Percentiles rank a stretch among this genome's conserved stretches.
Evolutionary conservation across 2,329 filamentous ascomycete species (phyloP).

Genomic region (Fusarium brachygibbosum): DNA sequence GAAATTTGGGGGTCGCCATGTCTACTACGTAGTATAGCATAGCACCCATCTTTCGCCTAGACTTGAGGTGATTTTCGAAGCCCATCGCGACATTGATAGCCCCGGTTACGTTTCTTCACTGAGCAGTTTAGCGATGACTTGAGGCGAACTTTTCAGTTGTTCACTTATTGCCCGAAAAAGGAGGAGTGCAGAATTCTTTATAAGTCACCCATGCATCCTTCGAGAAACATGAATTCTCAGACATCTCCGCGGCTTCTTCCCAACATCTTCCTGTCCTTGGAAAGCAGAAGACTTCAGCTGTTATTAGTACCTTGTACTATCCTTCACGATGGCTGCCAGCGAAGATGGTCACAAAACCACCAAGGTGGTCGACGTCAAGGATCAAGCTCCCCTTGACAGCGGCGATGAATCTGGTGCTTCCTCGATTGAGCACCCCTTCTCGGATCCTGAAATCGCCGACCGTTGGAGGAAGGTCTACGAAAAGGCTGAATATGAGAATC

Average conservation of each 20-base stretch:
- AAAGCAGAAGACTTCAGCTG: background rate
- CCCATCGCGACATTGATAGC: conserved; percentile 46
- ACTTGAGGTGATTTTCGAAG: conserved; percentile 45
- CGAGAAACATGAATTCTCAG: background rate
- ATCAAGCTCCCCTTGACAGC: conserved; percentile 38
- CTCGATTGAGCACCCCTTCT: conserved; percentile 59
- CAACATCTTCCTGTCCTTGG: background rate
- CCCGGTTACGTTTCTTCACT: conserved; percentile 5
- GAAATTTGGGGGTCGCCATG: background rate
- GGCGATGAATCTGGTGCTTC: conserved; percentile 44
- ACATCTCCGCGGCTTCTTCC: conserved; percentile 38
- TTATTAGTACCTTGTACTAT: background rate
- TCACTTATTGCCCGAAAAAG: background rate
- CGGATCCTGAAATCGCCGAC: conserved; percentile 64
- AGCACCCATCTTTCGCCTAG: conserved; percentile 10
- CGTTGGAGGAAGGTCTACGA: conserved; percentile 68
- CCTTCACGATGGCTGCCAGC: conserved; percentile 32
- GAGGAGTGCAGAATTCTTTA: conserved; percentile 27
- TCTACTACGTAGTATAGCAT: background rate
- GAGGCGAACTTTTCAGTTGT: background rate
- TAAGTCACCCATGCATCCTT: conserved; percentile 42
- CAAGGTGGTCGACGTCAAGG: conserved; percentile 28
- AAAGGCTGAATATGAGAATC: conserved; percentile 69
- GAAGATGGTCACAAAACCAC: conserved; percentile 22
- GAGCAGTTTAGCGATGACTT: background rate